A percentile compares a stretch with the other conserved stretches of the same genome.
phyloP scores from a whole-genome alignment of 2,329 filamentous ascomycete species.

The Trichophyton benhamiae region DNA sequence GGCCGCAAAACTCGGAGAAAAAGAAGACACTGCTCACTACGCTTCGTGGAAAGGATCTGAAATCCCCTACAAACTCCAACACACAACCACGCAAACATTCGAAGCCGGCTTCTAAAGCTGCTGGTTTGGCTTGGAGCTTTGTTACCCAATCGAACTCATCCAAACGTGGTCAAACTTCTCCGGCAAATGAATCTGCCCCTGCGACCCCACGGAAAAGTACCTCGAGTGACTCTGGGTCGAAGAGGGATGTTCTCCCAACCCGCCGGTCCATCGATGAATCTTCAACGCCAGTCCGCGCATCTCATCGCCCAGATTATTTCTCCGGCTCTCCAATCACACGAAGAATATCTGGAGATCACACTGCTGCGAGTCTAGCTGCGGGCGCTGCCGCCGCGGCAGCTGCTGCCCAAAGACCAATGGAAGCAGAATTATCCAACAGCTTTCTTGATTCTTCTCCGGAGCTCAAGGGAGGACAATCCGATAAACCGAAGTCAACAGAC shows the following conservation, averaged over 20 bases:
- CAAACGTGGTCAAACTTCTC: slow-evolving; percentile 14
- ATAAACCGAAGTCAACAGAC: neutral
- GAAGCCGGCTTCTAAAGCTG: slow-evolving; percentile 44
- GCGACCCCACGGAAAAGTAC: slow-evolving; percentile 19
- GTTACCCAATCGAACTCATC: slow-evolving; percentile 20
- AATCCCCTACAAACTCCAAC: slow-evolving; percentile 23
- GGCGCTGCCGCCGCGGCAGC: slow-evolving; percentile 12
- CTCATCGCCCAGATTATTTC: slow-evolving; percentile 13
- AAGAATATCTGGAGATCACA: slow-evolving; percentile 6
- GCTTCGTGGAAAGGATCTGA: slow-evolving; percentile 11
- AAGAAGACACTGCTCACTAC: slow-evolving; percentile 9
- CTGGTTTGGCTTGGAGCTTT: slow-evolving; percentile 49
- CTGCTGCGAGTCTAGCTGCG: slow-evolving; percentile 8
- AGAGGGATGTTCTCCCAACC: neutral
- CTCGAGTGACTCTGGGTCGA: slow-evolving; percentile 18
- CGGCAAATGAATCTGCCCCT: slow-evolving; percentile 15
- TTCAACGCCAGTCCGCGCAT: neutral
- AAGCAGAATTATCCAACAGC: neutral
- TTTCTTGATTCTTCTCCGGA: neutral
- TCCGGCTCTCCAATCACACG: slow-evolving; percentile 9
- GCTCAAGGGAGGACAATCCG: neutral
- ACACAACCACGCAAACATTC: slow-evolving; percentile 5
- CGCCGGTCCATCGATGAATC: neutral
- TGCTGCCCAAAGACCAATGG: neutral
- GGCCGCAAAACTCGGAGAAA: slow-evolving; percentile 2